Conservation (phyloP, 495 filamentous ascomycete species). For the Mytilinidion resinicola region DNA sequence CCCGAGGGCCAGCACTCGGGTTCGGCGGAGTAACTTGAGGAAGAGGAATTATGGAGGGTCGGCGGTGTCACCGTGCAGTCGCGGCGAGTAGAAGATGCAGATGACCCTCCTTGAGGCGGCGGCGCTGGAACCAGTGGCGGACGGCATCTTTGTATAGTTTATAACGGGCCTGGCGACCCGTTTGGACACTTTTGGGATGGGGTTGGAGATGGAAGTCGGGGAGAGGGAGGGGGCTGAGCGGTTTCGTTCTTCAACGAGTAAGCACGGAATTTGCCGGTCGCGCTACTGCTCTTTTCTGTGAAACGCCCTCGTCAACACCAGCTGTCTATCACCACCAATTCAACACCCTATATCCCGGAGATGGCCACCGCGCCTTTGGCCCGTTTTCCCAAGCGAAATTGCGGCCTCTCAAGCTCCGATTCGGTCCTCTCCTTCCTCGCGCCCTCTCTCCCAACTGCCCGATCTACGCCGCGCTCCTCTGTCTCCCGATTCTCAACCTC, state of each 20-base stretch:
- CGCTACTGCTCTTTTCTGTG: no score
- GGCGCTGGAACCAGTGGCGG: neutral
- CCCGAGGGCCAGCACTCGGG: no score
- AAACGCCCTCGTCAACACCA: no score
- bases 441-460: conserved; percentile 6
- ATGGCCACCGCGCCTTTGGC: conserved; percentile 14
- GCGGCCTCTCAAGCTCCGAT: conserved; percentile 4
- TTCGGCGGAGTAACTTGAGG: no score
- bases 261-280: no score
- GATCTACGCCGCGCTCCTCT: neutral
- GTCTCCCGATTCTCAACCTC: conserved; percentile 36
- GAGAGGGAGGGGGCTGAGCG: no score
- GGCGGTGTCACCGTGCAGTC: neutral
- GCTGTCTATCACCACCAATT: neutral
- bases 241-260: no score
- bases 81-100: neutral
- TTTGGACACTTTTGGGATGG: neutral
- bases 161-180: neutral
- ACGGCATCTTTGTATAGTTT: neutral
- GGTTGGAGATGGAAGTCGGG: no score
- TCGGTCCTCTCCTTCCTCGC: conserved; percentile 16
- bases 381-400: conserved; percentile 3
- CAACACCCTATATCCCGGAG: conserved; percentile 3
- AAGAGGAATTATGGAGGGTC: neutral
- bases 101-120: neutral